Evolutionary conservation across 2,329 filamentous ascomycete genomes (phyloP).

Genomic region (Dothideomycetes sp.): DNA sequence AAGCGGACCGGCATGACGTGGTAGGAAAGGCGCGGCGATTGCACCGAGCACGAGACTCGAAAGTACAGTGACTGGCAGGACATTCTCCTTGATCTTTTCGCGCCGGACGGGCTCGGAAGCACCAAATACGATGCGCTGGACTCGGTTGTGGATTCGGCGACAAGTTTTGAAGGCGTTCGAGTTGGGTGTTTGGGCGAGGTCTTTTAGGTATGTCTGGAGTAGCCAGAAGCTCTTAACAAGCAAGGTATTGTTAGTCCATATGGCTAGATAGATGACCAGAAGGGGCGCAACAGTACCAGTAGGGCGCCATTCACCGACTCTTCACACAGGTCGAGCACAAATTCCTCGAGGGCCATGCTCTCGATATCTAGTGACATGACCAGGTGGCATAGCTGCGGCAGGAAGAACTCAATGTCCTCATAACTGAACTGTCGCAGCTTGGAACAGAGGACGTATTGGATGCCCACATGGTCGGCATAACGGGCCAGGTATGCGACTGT

Average conservation of each 20-base stretch:
- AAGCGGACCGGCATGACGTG: constrained; percentile 69
- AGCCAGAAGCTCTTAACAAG: constrained; percentile 70
- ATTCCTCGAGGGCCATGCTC: constrained; percentile 84
- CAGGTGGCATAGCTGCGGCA: constrained; percentile 75
- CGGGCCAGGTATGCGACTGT: constrained; percentile 81
- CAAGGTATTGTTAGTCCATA: constrained; percentile 14
- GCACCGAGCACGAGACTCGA: constrained; percentile 72
- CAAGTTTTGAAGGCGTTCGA: constrained; percentile 74
- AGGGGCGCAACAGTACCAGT: constrained; percentile 50
- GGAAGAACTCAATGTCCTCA: constrained; percentile 87
- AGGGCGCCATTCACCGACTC: constrained; percentile 78
- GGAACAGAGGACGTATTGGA: constrained; percentile 80
- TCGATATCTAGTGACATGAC: constrained; percentile 84
- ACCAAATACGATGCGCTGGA: constrained; percentile 80
- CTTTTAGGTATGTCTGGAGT: constrained; percentile 79
- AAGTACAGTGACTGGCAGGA: constrained; percentile 69
- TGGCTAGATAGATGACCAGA: neutral
- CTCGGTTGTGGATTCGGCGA: constrained; percentile 76
- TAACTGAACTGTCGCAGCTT: constrained; percentile 85
- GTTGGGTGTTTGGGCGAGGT: constrained; percentile 65
- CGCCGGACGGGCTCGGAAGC: constrained; percentile 57
- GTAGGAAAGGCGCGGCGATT: constrained; percentile 63
- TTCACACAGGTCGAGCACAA: constrained; percentile 75
- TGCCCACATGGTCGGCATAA: constrained; percentile 82
- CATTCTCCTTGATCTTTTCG: constrained; percentile 74